Conservation (phyloP, 164 flowering plant species). For the Magnolia sinica region DNA sequence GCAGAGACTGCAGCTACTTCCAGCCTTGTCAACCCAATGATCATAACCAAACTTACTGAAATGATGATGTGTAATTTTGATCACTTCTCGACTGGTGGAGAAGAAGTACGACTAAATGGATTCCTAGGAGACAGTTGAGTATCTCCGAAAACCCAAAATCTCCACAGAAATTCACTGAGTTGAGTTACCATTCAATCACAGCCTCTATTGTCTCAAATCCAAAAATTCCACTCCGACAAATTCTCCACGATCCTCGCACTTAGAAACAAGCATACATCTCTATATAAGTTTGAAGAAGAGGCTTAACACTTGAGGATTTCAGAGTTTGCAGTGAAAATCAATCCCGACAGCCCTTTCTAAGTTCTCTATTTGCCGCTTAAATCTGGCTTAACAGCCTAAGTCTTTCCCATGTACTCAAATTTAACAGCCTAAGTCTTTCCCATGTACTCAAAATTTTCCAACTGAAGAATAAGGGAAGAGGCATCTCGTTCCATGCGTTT, state of each 20-base stretch:
- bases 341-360: background rate
- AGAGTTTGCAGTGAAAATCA: background rate
- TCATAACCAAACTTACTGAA: background rate
- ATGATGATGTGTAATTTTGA: background rate
- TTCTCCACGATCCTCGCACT: background rate
- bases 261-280: background rate
- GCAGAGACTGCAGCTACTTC: too few relatives aligned
- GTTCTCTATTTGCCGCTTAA: background rate
- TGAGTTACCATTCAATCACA: background rate
- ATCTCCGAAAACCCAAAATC: background rate
- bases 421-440: background rate
- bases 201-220: background rate
- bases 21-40: background rate
- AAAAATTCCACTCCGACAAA: background rate
- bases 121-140: background rate
- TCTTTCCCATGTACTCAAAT: background rate
- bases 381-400: background rate
- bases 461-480: too few relatives aligned
- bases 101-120: background rate
- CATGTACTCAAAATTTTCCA: background rate
- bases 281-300: background rate
- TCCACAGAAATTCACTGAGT: background rate
- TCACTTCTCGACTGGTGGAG: background rate
- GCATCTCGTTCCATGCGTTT: too few relatives aligned
- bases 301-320: background rate